Evolutionary conservation across 1,284 basidiomycete genomes (phyloP), one percentile per base, ranked within the genome.

Genomic region (Cryptococcus deneoformans): DNA sequence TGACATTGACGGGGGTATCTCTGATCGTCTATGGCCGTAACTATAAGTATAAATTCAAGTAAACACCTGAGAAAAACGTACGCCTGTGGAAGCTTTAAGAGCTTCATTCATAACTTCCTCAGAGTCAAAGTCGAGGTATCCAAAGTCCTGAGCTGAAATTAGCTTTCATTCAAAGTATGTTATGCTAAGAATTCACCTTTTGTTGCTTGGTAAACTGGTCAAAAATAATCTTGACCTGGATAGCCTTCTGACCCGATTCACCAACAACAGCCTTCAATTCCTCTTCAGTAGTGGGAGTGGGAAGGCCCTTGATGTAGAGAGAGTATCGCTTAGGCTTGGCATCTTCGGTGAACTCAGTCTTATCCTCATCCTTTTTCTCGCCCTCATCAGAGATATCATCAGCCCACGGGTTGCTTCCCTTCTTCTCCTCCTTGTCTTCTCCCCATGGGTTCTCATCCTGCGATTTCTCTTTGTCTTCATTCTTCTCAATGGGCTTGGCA

Each of bases 111-210:
- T 89, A 24, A 85, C 82, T 48, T 87, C 87, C 69, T 92, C 90
- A 66, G 88, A 87, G 6, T 84, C 87, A 75, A 93, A 94, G 72
- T 94, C 92, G 58, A 93, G 84, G 67, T 92, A 94, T 1, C 85
- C 88, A 52, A 79, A 76, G 58, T 74, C 71, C 71, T 73, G 62
- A 47, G 58, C 53, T 14, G 35, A 39, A 7, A 37, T 29, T 24
- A 38, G 44, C 38, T 34, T 8, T 14, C n/a, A 39, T 40, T 37
- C 61, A 53, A 58, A 56, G 11, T 24, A 11, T 10, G 35, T 11
- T 24, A 20, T 29, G 14, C 12, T n/a, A 38, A 4, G 6, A 37
- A 36, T 54, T 50, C 37, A 70, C 70, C 58, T 67, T 71, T 52
- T 71, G 69, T 38, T 67, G 66, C 46, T 66, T 65, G 9, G 62